Evolutionary conservation across 2,329 filamentous ascomycete species (phyloP).

Genomic region (Monosporascus sp.): DNA sequence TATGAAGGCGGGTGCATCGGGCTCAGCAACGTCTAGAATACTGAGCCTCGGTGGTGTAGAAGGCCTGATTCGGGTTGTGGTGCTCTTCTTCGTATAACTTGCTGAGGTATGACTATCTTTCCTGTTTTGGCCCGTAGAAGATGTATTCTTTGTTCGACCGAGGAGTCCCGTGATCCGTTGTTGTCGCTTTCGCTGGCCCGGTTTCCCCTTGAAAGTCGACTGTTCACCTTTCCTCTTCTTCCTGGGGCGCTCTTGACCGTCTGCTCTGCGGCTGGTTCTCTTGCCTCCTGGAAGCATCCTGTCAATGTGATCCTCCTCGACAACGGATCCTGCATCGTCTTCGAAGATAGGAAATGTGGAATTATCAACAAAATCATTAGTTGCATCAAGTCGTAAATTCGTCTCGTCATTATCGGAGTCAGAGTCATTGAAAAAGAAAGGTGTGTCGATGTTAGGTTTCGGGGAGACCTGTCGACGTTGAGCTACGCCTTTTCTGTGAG

Average conservation of each 20-base stretch:
- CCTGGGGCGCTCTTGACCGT: conserved; percentile 17
- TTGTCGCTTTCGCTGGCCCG: conserved; percentile 19
- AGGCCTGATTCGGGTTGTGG: conserved; percentile 3
- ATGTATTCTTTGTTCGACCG: conserved; percentile 12
- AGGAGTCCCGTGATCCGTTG: conserved; percentile 25
- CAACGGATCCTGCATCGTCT: conserved; percentile 32
- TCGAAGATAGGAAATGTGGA: conserved; percentile 16
- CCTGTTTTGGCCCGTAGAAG: conserved; percentile 1
- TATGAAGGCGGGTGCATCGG: conserved; percentile 50
- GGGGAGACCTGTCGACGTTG: conserved; percentile 33
- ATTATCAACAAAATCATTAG: conserved; percentile 3
- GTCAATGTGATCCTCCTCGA: conserved; percentile 50
- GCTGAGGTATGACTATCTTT: conserved; percentile 1
- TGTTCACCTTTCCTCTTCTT: conserved; percentile 28
- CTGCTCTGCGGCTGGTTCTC: conserved; percentile 26
- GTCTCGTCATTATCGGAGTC: conserved; percentile 38
- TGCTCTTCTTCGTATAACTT: conserved; percentile 7
- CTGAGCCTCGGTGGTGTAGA: conserved; percentile 43
- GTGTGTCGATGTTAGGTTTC: conserved; percentile 19
- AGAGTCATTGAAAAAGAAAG: conserved; percentile 41
- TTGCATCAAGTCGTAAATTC: conserved; percentile 15
- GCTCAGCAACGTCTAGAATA: conserved; percentile 55
- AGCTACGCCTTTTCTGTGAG: conserved; percentile 43
- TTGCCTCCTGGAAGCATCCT: conserved; percentile 42
- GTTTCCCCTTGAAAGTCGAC: conserved; percentile 23